Conservation (phyloP, 208 protist species). For the Leishmania tarentolae region DNA sequence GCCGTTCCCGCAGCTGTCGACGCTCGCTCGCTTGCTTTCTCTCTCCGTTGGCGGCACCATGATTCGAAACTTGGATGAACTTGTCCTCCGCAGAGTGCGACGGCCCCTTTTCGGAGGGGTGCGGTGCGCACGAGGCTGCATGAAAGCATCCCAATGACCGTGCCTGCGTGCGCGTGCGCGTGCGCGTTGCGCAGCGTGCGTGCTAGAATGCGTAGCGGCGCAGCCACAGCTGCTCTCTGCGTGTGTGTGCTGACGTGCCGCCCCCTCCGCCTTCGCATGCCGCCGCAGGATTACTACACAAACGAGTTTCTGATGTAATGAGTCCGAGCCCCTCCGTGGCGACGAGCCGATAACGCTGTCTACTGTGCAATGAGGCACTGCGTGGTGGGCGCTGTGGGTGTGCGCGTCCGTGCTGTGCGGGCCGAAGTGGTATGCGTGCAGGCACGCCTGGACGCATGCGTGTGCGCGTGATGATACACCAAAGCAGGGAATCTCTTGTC, state of each 20-base stretch:
- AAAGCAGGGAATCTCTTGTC: conserved; percentile 52
- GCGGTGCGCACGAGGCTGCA: conserved; percentile 16
- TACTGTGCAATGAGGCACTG: neutral
- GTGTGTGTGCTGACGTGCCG: neutral
- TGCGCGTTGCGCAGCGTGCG: neutral
- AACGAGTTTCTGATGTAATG: conserved; percentile 33
- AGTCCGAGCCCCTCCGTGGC: conserved; percentile 16
- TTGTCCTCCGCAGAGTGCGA: conserved; percentile 26
- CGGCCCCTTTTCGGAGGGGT: neutral
- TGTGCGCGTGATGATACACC: conserved; percentile 28
- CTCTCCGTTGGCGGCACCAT: conserved; percentile 1
- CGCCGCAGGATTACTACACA: conserved; percentile 6
- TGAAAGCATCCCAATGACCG: conserved; percentile 20
- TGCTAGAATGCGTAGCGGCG: neutral
- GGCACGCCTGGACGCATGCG: neutral
- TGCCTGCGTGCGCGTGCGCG: conserved; percentile 2
- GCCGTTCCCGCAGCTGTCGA: too few relatives aligned
- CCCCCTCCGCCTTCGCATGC: neutral
- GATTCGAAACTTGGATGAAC: conserved; percentile 23
- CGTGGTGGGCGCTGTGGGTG: neutral
- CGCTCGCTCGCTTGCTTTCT: neutral
- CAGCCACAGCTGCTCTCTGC: neutral
- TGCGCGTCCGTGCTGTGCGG: neutral
- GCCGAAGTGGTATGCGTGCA: neutral
- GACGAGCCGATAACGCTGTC: conserved; percentile 10